Base-by-base conservation (phyloP, 306 rosid genomes). In the Albizia julibrissin region DNA sequence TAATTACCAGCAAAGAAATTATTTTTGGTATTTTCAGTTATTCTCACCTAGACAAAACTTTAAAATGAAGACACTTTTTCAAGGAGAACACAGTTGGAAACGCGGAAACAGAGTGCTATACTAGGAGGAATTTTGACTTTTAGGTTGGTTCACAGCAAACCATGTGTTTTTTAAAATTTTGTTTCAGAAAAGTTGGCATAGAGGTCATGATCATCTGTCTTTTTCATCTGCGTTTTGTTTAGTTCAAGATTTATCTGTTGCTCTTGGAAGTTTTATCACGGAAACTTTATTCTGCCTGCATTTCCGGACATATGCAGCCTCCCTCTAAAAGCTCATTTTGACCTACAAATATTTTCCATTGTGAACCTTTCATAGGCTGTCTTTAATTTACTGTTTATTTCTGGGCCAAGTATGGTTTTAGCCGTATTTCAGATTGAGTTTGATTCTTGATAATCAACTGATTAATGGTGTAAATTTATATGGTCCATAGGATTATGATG, bases 241-340 rank as follows among this genome's bases (percentile, higher is more conserved):
- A 22, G 80, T 72, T 82, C 69, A 80, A 84, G 6, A 82, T 84
- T 85, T 84, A 84, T 84, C 82, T 37, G 61, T 87, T 78, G 54
- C 88, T 77, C 74, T 78, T 88, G 90, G 88, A 80, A 69, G 82
- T 85, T 81, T 81, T 56, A 84, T 40, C 80, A 75, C 64, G 18
- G 18, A 80, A 88, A 72, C 83, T 84, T 80, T 86, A 87, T 88
- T 85, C 85, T 87, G 33, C 87, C 75, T 70, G 46, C 88, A 85
- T 46, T 82, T 82, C 64, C 68, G 69, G 80, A 83, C 85, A 82
- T 39, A 21, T 69, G 39, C 42, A 77, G 86, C 66, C 87, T 84
- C 52, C 84, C 85, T 40, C 69, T 15, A 83, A 31, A 83, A 69
- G 80, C 85, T 85, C 79, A 84, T 80, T 87, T 89, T 84, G 90